Evolutionary conservation across 202 grass and related monocot genomes (phyloP).

Genomic region (Panicum hallii): DNA sequence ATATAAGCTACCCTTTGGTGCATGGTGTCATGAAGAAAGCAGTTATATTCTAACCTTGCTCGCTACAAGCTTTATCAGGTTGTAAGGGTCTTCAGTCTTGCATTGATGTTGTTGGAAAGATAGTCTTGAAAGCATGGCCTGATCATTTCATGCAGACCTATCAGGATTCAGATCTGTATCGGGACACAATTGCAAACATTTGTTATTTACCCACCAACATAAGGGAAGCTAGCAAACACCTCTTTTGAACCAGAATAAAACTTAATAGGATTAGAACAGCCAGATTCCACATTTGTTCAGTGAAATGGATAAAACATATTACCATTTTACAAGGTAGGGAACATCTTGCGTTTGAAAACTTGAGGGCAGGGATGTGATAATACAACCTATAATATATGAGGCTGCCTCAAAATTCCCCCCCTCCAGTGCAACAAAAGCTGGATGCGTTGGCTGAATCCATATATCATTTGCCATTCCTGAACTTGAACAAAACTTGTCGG

Average conservation of each 20-base stretch:
- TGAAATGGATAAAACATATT: neutral
- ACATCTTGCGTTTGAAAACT: conserved; percentile 18
- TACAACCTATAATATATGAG: conserved; percentile 11
- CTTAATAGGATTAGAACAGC: neutral
- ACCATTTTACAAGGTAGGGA: neutral
- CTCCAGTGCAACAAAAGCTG: neutral
- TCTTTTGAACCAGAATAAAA: conserved; percentile 17
- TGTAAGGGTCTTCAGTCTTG: conserved; percentile 30
- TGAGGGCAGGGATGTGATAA: neutral
- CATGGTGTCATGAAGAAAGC: conserved; percentile 43
- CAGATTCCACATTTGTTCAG: conserved; percentile 10
- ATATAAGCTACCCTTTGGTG: conserved; percentile 41
- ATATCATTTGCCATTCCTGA: conserved; percentile 7
- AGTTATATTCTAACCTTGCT: conserved; percentile 42
- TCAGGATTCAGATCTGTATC: conserved; percentile 29
- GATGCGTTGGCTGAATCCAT: neutral
- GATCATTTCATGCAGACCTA: conserved; percentile 38
- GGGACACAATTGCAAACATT: conserved; percentile 7
- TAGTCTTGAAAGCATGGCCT: conserved; percentile 15
- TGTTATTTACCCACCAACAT: neutral
- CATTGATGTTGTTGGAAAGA: conserved; percentile 36
- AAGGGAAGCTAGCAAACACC: conserved; percentile 10
- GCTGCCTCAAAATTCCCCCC: neutral
- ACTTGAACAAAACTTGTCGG: conserved; percentile 1
- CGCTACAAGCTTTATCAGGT: conserved; percentile 29